These are phyloP conservation scores for Thelonectria blattea DNA, from an alignment of 2,329 filamentous ascomycete species.

Conservation along the genomic window DNA sequence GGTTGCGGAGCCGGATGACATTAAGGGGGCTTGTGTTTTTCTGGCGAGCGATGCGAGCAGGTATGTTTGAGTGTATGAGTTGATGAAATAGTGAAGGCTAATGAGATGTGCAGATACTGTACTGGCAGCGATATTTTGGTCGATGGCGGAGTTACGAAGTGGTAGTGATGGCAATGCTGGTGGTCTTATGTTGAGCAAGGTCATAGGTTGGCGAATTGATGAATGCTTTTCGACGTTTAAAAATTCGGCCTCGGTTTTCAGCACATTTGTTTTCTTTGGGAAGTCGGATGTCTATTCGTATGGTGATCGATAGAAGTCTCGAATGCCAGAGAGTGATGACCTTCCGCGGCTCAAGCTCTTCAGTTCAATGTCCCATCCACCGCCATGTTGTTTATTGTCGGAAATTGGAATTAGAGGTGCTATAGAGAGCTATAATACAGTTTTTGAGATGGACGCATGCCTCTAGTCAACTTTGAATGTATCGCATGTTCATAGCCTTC, in stretches of 20 bases:
- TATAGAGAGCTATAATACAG: too few species aligned
- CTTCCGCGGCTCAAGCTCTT: too few species aligned
- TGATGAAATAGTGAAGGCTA: neutral
- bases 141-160: slow-evolving; percentile 51
- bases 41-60: slow-evolving; percentile 54
- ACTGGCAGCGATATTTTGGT: slow-evolving; percentile 54
- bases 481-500: too few species aligned
- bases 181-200: neutral
- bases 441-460: too few species aligned
- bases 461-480: too few species aligned
- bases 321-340: neutral
- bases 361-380: too few species aligned
- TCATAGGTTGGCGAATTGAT: neutral
- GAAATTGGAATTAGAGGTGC: too few species aligned
- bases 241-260: neutral
- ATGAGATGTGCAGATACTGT: slow-evolving; percentile 35
- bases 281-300: too few species aligned
- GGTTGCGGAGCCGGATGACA: slow-evolving; percentile 56
- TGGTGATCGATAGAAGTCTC: too few species aligned
- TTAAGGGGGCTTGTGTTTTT: slow-evolving; percentile 55
- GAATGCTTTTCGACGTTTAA: neutral
- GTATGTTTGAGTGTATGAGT: slow-evolving; percentile 39
- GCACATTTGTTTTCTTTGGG: too few species aligned
- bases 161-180: slow-evolving; percentile 35
- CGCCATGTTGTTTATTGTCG: too few species aligned